phyloP scores from a whole-genome alignment of 2,329 filamentous ascomycete species.

The Furcasterigmium sp. region DNA sequence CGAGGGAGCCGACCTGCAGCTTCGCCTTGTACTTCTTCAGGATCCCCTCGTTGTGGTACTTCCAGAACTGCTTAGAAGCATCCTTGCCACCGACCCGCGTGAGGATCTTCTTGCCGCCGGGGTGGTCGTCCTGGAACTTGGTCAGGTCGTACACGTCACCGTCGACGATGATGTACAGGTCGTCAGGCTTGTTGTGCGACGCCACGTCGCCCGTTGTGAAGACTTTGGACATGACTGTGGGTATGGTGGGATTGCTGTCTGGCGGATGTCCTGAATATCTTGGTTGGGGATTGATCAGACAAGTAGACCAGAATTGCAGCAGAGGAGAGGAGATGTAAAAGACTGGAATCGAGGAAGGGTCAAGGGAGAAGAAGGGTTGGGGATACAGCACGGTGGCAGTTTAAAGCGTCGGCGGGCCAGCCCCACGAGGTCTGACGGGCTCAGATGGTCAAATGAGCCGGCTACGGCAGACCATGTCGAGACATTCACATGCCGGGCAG shows the following conservation, averaged over 20 bases:
- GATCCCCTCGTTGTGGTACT: conserved; percentile 79
- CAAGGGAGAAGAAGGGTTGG: background rate
- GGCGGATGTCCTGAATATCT: background rate
- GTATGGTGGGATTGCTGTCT: conserved; percentile 2
- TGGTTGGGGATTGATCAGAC: conserved; percentile 1
- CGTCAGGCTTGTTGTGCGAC: conserved; percentile 82
- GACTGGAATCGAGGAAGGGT: background rate
- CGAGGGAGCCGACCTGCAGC: conserved; percentile 80
- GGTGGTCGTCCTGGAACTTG: conserved; percentile 80
- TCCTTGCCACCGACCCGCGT: conserved; percentile 60
- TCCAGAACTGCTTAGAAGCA: conserved; percentile 64
- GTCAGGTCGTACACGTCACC: conserved; percentile 95
- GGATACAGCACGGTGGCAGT: too few relatives aligned
- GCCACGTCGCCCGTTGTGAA: conserved; percentile 84
- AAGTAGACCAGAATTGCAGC: too few relatives aligned
- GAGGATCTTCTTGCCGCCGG: conserved; percentile 62
- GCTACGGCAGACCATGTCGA: too few relatives aligned
- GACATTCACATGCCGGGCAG: conserved; percentile 2
- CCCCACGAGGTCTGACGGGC: too few relatives aligned
- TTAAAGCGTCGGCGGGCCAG: background rate
- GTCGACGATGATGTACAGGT: conserved; percentile 86
- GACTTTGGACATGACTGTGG: conserved; percentile 70
- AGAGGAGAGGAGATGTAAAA: conserved; percentile 2
- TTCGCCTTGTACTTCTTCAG: conserved; percentile 79
- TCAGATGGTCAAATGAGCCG: too few relatives aligned